Base-by-base conservation (phyloP, 495 filamentous ascomycete genomes). In the Diplogelasinospora grovesii region DNA sequence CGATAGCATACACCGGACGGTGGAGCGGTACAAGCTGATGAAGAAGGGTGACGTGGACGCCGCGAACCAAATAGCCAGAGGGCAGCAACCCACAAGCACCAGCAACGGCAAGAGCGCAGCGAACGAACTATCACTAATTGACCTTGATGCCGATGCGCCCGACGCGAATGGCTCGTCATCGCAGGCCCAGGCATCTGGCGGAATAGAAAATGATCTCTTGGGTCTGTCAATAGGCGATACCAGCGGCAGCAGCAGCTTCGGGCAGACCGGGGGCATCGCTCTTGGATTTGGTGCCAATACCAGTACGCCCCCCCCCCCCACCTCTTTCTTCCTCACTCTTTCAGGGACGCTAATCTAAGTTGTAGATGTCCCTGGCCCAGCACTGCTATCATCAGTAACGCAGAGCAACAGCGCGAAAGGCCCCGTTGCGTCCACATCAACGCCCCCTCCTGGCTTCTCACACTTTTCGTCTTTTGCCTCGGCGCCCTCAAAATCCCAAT, bases 1-100 rank as follows among this genome's bases (percentile, higher is more conserved):
- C 56, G 93, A 98, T 58, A 95, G 88, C 63, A 98, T 98, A 75
- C 88, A 96, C 56, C 81, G 89, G 41, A 97, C 92, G 1, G 84
- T 97, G 39, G 88, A 96, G 63, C 69, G 93, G 48, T 98, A 97
- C 57, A 93, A 84, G 67, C 68, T 96, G 30, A 75, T 94, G 45
- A 97, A 89, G 70, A 92, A 86, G 63, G 92, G 92, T 15, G 90
- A 97, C 59, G 55, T 94, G 23, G 85, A 93, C 51, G 90, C 74
- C 11, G 92, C 92, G n/a, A 78, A 78, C 15, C 83, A 74, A 57
- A 83, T 95, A 33, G 86, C 85, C 2, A 79, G 82, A 57, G 89
- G 89, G n/a, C 88, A 82, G 8, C 70, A 89, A 16, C 76, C 86
- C 7, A 41, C 47, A 10, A 35, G 50, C 75, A 3, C 78, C 74